Percentiles rank a stretch among this genome's conserved stretches.
These are phyloP conservation scores for Leishmania guyanensis DNA, from an alignment of 208 protist genomes.

Conservation along the genomic window DNA sequence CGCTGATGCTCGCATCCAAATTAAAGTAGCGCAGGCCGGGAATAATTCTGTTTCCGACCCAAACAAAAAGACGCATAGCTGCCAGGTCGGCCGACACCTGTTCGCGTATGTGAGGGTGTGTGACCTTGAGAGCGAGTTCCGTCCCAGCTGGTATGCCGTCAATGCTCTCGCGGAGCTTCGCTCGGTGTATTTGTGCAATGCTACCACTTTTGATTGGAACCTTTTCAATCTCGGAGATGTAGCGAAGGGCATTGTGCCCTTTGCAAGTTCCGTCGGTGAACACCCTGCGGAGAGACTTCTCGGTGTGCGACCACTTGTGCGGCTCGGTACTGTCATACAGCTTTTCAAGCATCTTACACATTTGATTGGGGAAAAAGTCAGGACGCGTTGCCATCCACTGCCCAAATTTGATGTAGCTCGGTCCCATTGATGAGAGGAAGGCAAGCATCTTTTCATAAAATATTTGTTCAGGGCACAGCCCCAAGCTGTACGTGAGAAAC, in stretches of 20 bases:
- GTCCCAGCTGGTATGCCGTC: slow-evolving; percentile 80
- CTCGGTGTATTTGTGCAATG: slow-evolving; percentile 92
- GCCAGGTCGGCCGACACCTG: slow-evolving; percentile 71
- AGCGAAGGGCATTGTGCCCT: slow-evolving; percentile 51
- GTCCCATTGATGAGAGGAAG: slow-evolving; percentile 75
- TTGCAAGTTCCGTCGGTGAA: slow-evolving; percentile 23
- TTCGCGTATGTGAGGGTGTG: slow-evolving; percentile 84
- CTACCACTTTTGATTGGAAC: slow-evolving; percentile 90
- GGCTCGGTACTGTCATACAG: slow-evolving; percentile 75
- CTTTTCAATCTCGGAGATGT: slow-evolving; percentile 77
- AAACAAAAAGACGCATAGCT: slow-evolving; percentile 68
- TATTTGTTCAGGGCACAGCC: slow-evolving; percentile 51
- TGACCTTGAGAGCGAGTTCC: slow-evolving; percentile 92
- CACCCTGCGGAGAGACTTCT: slow-evolving; percentile 57
- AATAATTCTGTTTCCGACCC: slow-evolving; percentile 46
- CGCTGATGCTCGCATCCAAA: slow-evolving; percentile 56
- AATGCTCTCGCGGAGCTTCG: slow-evolving; percentile 64
- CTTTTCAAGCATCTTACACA: slow-evolving; percentile 70
- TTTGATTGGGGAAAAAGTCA: slow-evolving; percentile 84
- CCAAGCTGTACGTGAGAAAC: slow-evolving; percentile 50
- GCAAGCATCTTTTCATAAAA: slow-evolving; percentile 61
- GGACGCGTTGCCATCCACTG: slow-evolving; percentile 93
- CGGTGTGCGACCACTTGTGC: slow-evolving; percentile 81
- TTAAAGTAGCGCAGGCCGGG: slow-evolving; percentile 71
- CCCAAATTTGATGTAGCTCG: slow-evolving; percentile 94